Base-by-base conservation (phyloP, 2,329 filamentous ascomycete species). In the Nothophaeocryptopus gaeumannii region DNA sequence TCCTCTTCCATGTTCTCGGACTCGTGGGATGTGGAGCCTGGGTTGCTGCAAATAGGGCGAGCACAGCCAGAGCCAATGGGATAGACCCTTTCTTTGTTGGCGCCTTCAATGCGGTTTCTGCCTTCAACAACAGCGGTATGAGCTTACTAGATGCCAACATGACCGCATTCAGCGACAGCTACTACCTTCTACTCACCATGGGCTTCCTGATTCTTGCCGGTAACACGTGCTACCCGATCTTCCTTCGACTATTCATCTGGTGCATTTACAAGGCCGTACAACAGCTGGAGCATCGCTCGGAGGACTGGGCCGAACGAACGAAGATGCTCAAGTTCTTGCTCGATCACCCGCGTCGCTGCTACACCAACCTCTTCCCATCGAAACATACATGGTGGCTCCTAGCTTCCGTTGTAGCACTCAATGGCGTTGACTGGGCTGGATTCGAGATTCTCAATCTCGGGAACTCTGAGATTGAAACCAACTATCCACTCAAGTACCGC, bases 41-140 rank as follows among this genome's bases (percentile, higher is more conserved):
- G 74, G 78, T 85, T 46, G 74, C 73, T 12, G 65, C 71, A 50
- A 74, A 83, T 54, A 73, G 74, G 37, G 70, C 79, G 1, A 68
- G 70, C 8, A 69, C 74, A 3, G 74, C 81, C 1, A 62, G 68
- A 2, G 67, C 64, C 4, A 85, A 86, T 62, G 80, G 78, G 10
- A 74, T 84, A 46, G 80, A 82, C 50, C 79, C 84, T 31, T 86
- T 81, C 80, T 87, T 84, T 83, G 72, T 82, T 2, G 84, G 84
- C 35, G 77, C 82, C 38, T 88, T 87, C 69, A 83, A 85, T 53
- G 81, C 80, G 2, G 77, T 82, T 4, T 85, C 81, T 13, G 84
- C 83, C 0, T 88, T 87, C 67, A 86, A 85, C 67, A 87, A 86
- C 58, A 82, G 78, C n/a, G 83, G 84, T 35, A 85, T 88, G 82